Conservation (phyloP, 73 alveolate genomes). For the Blepharisma japonicum region DNA sequence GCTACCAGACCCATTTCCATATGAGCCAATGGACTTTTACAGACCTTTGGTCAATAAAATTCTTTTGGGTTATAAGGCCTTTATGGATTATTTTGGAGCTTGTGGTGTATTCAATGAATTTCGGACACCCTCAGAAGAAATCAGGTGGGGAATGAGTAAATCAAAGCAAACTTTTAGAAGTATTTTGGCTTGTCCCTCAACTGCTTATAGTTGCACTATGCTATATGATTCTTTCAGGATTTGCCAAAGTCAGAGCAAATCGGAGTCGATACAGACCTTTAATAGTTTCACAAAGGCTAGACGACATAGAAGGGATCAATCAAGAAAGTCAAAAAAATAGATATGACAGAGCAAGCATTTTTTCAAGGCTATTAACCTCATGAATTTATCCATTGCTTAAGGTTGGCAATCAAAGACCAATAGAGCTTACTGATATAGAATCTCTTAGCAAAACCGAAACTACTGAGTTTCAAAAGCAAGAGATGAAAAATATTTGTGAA, state of each 20-base stretch:
- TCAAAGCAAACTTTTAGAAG: background rate
- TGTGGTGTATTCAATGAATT: background rate
- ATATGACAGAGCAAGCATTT: conserved; percentile 20
- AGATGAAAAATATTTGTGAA: background rate
- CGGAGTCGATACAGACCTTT: background rate
- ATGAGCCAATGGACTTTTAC: background rate
- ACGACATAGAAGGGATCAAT: background rate
- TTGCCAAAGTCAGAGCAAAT: background rate
- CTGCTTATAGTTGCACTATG: background rate
- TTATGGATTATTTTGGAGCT: background rate
- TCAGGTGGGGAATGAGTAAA: background rate
- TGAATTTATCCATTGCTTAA: conserved; percentile 14
- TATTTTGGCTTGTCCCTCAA: background rate
- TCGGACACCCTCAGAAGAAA: background rate
- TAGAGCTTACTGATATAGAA: background rate
- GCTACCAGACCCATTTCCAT: background rate
- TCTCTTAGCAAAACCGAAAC: background rate
- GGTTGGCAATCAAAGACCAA: background rate
- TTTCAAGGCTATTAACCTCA: background rate
- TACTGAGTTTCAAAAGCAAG: conserved; percentile 3
- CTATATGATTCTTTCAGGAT: background rate
- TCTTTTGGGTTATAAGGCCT: background rate
- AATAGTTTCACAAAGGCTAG: background rate
- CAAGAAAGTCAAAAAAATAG: background rate
- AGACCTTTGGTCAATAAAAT: background rate